A percentile compares a stretch with the other conserved stretches of the same genome.
These are phyloP conservation scores for Ceratobasidium sp. DNA, from an alignment of 1,284 basidiomycete species.

Conservation along the genomic window DNA sequence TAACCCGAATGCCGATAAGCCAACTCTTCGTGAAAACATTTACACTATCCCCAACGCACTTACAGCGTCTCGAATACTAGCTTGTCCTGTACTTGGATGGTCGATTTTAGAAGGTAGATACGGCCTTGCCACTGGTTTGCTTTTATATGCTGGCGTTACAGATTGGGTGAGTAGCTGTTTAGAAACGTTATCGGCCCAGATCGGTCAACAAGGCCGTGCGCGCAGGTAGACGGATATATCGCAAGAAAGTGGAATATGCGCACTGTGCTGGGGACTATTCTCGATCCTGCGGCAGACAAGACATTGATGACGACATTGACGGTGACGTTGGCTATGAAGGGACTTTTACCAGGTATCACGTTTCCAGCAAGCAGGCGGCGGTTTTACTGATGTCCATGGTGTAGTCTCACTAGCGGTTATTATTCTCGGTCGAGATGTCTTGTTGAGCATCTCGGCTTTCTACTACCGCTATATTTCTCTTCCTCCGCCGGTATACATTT, in stretches of 20 bases:
- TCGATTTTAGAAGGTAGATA: slow-evolving; percentile 89
- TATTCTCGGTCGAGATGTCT: slow-evolving; percentile 89
- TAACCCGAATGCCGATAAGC: too few species aligned
- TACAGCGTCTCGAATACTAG: slow-evolving; percentile 83
- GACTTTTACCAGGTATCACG: slow-evolving; percentile 78
- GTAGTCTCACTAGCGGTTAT: slow-evolving; percentile 84
- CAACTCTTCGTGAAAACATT: slow-evolving; percentile 77
- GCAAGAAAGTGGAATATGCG: slow-evolving; percentile 86
- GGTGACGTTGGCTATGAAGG: slow-evolving; percentile 82
- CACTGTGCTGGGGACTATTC: slow-evolving; percentile 90
- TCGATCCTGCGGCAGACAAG: slow-evolving; percentile 98
- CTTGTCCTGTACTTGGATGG: slow-evolving; percentile 91
- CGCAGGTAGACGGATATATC: slow-evolving; percentile 88
- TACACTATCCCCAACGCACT: slow-evolving; percentile 94
- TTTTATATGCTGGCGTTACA: slow-evolving; percentile 88
- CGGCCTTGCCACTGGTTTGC: slow-evolving; percentile 76
- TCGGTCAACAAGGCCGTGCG: not conserved
- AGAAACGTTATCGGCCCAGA: slow-evolving; percentile 17
- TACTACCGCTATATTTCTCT: slow-evolving; percentile 92
- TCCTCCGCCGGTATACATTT: slow-evolving; percentile 76
- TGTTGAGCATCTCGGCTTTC: slow-evolving; percentile 89
- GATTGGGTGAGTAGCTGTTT: slow-evolving; percentile 72
- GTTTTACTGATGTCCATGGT: too few species aligned
- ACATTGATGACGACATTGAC: slow-evolving; percentile 94
- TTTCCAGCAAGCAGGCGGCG: too few species aligned